Conservation (phyloP, 805 yeast genomes). For the Hanseniaspora lindneri region DNA sequence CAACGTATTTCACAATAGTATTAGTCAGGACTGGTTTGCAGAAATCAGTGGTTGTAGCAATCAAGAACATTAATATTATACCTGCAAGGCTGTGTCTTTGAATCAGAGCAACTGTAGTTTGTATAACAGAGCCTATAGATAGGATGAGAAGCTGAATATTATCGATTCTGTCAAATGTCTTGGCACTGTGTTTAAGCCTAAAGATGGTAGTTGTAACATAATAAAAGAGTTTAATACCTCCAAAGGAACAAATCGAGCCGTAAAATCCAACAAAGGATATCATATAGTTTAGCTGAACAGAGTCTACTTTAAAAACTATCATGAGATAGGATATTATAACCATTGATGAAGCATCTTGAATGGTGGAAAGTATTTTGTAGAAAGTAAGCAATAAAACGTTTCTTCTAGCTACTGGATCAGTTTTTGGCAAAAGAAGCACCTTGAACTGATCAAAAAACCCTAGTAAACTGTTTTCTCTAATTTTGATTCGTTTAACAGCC, state of each 20-base stretch:
- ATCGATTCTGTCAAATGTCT: background rate
- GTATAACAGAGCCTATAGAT: background rate
- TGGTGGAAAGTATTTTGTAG: background rate
- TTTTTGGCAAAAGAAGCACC: constrained; percentile 1
- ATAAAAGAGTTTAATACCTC: constrained; percentile 10
- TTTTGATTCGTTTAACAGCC: background rate
- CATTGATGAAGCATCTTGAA: background rate
- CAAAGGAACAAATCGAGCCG: constrained; percentile 1
- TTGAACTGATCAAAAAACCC: constrained; percentile 2
- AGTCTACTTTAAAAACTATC: background rate
- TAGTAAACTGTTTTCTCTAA: background rate
- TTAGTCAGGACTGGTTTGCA: background rate
- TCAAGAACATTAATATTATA: background rate
- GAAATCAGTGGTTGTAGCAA: background rate
- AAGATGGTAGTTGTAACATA: background rate
- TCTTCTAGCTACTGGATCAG: constrained; percentile 3
- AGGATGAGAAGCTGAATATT: background rate
- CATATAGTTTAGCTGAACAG: constrained; percentile 9
- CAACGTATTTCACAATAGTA: constrained; percentile 7
- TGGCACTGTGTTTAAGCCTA: background rate
- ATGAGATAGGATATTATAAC: constrained; percentile 6
- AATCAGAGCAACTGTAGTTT: background rate
- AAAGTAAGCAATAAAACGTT: constrained; percentile 1
- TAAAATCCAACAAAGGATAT: constrained; percentile 2
- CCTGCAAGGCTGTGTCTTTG: background rate